Evolutionary conservation across 345 rosid genomes (phyloP), one percentile per base, ranked within the genome.

Genomic region (Eucalyptus lansdowneana): DNA sequence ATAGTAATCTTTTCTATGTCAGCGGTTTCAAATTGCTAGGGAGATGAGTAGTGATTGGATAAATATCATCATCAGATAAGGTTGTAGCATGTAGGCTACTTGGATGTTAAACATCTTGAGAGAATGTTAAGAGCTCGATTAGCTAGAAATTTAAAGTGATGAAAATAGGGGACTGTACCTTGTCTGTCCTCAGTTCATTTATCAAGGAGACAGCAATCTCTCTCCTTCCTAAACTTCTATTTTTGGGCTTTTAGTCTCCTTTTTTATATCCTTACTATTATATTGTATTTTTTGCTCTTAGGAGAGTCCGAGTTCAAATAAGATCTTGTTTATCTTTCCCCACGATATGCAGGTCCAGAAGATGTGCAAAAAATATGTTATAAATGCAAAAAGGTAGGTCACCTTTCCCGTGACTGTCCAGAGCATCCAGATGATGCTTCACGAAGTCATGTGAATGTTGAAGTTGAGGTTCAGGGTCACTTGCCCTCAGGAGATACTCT

Each of bases 321-420:
- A 80, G 27, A 25, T 80, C 15, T 54, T 72, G 87, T 88, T 50
- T 89, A 87, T 89, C 60, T 91, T 80, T 81, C 21, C 49, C 85
- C 60, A 60, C 3, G 11, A 89, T 67, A 47, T 86, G 93, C 97
- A 96, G 98, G 91, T 93, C 86, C 91, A 42, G 95, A 91, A 58
- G 96, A 95, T 92, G 97, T 95, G 80, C 95, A 91, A 80, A 98
- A 97, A 94, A 87, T 97, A 90, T 98, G 99, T 91, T 98, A 98
- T 86, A 96, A 93, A 91, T 98, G 99, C 91, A 98, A 98, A 92
- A 95, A 92, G 90, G 91, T 91, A 9, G 99, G 99, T 42, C 99
- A 98, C 92, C 94, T 98, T 45, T 94, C 99, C 47, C 94, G 96
- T 87, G 97, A 98, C 88, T 98, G 99, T 92, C 95, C 90, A 21